Percentiles rank a stretch among this genome's conserved stretches.
phyloP scores from a whole-genome alignment of 164 flowering plant genomes.

The Magnolia changhungtana region DNA sequence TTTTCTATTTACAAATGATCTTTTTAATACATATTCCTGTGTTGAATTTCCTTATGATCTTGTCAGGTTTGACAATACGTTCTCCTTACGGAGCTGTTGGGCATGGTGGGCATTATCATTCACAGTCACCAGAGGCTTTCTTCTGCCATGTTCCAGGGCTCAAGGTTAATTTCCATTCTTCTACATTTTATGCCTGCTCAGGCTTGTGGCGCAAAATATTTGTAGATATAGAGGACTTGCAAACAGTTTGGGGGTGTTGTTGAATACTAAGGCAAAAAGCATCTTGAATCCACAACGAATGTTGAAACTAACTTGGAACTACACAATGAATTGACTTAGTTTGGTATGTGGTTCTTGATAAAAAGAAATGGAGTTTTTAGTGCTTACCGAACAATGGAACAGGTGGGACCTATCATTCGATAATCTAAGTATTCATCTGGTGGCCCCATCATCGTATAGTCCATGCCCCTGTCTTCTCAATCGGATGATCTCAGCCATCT shows the following conservation, averaged over 20 bases:
- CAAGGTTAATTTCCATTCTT: constrained; percentile 45
- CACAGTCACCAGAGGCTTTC: constrained; percentile 98
- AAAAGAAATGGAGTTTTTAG: not conserved
- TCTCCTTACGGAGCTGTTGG: constrained; percentile 99
- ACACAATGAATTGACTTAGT: not conserved
- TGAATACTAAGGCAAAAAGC: not conserved
- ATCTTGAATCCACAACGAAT: too few species aligned
- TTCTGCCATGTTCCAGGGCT: constrained; percentile 98
- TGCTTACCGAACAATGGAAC: not conserved
- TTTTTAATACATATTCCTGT: not conserved
- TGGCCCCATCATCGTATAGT: not conserved
- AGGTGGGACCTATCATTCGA: not conserved
- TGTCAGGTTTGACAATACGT: constrained; percentile 84
- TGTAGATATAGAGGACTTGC: not conserved
- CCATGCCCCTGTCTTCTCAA: not conserved
- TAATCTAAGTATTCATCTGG: not conserved
- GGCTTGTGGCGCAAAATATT: not conserved
- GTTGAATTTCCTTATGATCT: constrained; percentile 6
- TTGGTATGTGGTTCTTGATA: not conserved
- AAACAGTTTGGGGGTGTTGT: not conserved
- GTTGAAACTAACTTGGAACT: not conserved
- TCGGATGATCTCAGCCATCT: not conserved
- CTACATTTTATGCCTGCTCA: not conserved
- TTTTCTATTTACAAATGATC: not conserved
- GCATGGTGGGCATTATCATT: constrained; percentile 98